phyloP scores from a whole-genome alignment of 768 basidiomycete species.

The Macrocybe gigantea region DNA sequence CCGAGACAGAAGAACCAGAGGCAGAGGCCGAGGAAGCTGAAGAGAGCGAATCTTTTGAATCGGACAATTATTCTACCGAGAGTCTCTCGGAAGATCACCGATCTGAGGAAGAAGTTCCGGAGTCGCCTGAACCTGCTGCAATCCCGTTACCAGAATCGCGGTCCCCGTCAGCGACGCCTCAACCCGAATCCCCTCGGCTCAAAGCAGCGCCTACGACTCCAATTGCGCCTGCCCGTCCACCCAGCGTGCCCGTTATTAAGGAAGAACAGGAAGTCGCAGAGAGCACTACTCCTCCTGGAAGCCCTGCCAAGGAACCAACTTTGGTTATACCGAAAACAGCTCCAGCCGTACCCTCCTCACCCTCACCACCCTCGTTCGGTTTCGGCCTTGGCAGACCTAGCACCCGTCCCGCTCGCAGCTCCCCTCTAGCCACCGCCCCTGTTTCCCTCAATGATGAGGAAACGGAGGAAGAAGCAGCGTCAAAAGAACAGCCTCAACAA shows the following conservation, averaged over 20 bases:
- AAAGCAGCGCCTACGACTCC: constrained; percentile 26
- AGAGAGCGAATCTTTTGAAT: constrained; percentile 8
- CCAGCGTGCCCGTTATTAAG: constrained; percentile 20
- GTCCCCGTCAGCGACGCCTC: constrained; percentile 56
- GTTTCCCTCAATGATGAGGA: constrained; percentile 39
- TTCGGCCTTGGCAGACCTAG: constrained; percentile 53
- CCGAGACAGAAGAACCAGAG: constrained; percentile 21
- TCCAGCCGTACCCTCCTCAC: constrained; percentile 22
- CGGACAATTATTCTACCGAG: constrained; percentile 3
- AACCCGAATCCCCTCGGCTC: constrained; percentile 40
- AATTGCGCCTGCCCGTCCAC: constrained; percentile 16
- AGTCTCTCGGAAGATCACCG: constrained; percentile 10
- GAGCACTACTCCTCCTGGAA: constrained; percentile 61
- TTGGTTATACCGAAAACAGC: constrained; percentile 17
- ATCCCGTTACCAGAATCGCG: constrained; percentile 37
- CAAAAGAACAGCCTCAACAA: constrained; percentile 35
- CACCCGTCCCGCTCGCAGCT: constrained; percentile 68
- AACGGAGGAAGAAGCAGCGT: constrained; percentile 18
- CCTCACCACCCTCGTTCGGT: constrained; percentile 31
- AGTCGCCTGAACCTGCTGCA: constrained; percentile 24
- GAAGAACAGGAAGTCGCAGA: constrained; percentile 19
- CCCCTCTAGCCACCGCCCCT: constrained; percentile 60
- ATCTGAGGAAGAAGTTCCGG: constrained; percentile 18
- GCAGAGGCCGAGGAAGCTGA: constrained; percentile 11
- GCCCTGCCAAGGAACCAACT: constrained; percentile 42